A percentile compares a stretch with the other conserved stretches of the same genome.
These are phyloP conservation scores for Neurospora tetrasperma DNA, from an alignment of 495 filamentous ascomycete species.

Conservation along the genomic window DNA sequence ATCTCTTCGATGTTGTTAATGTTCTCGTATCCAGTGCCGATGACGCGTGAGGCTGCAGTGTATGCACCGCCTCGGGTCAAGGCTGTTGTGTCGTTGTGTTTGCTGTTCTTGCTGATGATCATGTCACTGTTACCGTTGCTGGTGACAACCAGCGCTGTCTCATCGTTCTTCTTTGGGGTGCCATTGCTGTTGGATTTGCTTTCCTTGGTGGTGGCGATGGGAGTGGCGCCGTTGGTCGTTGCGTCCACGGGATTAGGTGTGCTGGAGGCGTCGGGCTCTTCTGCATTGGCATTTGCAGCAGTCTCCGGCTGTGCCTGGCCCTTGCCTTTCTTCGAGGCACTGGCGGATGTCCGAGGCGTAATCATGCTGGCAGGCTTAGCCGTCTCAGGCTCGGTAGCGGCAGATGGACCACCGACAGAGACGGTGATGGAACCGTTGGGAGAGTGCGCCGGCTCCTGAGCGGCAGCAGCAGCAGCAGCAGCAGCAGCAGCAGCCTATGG, in stretches of 20 bases:
- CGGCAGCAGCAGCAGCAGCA: not conserved
- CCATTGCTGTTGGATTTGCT: not conserved
- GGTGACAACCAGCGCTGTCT: not conserved
- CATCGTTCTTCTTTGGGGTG: not conserved
- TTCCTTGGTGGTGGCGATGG: not conserved
- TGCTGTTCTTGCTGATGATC: not conserved
- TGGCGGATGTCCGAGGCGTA: not conserved
- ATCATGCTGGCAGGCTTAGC: not conserved
- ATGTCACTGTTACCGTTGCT: not conserved
- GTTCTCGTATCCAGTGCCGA: not conserved
- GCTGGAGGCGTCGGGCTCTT: not conserved
- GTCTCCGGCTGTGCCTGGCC: not conserved
- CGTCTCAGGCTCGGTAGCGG: not conserved
- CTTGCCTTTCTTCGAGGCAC: not conserved
- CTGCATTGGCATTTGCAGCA: not conserved
- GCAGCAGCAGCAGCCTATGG: not conserved
- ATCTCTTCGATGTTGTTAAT: conserved; percentile 26
- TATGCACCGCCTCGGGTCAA: not conserved
- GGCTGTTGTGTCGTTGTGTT: not conserved
- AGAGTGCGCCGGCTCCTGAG: not conserved
- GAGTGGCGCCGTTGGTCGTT: not conserved
- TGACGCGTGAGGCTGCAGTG: not conserved
- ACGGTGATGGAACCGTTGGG: not conserved
- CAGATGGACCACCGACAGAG: not conserved
- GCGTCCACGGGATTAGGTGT: not conserved